phyloP scores from a whole-genome alignment of 1,284 basidiomycete species.

The Malassezia sp. region DNA sequence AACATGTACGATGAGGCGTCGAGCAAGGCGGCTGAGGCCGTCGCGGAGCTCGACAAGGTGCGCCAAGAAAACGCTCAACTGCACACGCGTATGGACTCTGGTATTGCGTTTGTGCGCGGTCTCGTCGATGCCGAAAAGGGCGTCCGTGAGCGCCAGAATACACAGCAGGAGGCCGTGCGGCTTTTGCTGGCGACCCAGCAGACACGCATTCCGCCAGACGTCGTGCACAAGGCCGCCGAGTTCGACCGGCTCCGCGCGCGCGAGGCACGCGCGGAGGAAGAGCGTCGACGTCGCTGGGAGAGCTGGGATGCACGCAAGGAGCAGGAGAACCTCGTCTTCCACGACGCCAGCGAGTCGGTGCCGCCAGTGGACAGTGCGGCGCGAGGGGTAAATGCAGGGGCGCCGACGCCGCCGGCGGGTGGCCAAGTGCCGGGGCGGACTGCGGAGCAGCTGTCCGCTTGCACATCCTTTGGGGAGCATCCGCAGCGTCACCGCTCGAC shows the following conservation, averaged over 20 bases:
- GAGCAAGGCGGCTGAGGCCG: not conserved
- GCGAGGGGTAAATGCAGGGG: too few species aligned
- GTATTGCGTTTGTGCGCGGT: not conserved
- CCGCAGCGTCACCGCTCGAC: too few species aligned
- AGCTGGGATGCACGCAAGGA: conserved; percentile 6
- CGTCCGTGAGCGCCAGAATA: not conserved
- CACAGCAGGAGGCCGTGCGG: not conserved
- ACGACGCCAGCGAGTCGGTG: too few species aligned
- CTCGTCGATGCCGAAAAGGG: not conserved
- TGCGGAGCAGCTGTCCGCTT: too few species aligned
- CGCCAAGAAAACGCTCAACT: not conserved
- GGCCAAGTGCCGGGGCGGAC: too few species aligned
- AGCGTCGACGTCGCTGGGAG: conserved; percentile 1
- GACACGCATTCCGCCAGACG: conserved; percentile 3
- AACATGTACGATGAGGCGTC: conserved; percentile 11
- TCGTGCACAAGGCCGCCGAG: conserved; percentile 6
- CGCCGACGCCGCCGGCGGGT: too few species aligned
- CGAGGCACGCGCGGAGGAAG: not conserved
- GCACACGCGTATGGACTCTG: conserved; percentile 1
- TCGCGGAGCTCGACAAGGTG: not conserved
- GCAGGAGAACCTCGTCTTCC: not conserved
- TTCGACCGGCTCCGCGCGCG: conserved; percentile 8
- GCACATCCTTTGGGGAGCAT: too few species aligned
- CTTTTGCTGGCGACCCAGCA: not conserved
- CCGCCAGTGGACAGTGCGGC: too few species aligned